Conservation (phyloP, 1,284 basidiomycete genomes). For the Leccinum cinnamomeum region DNA sequence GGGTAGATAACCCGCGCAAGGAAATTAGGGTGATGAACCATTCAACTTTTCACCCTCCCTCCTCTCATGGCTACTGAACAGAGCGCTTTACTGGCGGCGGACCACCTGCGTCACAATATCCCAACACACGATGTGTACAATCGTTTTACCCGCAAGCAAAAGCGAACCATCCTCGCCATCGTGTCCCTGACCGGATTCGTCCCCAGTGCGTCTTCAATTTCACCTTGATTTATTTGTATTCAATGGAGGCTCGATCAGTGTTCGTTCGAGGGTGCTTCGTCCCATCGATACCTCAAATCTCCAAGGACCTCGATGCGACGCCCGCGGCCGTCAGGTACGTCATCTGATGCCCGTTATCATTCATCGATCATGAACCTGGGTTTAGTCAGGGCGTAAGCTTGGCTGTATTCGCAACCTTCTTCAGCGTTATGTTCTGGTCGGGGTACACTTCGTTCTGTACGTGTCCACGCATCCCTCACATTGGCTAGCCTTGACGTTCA, state of each 20-base stretch:
- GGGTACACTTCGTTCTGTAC: conserved; percentile 29
- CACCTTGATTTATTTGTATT: neutral
- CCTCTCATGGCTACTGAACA: neutral
- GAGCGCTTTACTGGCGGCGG: neutral
- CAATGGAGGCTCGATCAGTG: conserved; percentile 32
- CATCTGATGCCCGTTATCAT: neutral
- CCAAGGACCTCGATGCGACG: conserved; percentile 41
- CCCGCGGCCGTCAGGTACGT: conserved; percentile 42
- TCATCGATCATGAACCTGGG: neutral
- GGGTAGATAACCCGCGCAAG: neutral
- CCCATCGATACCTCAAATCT: conserved; percentile 48
- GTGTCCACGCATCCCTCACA: conserved; percentile 8
- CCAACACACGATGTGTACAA: conserved; percentile 38
- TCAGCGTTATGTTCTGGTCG: conserved; percentile 32
- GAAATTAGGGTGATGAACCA: neutral
- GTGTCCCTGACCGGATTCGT: conserved; percentile 36
- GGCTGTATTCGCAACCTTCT: conserved; percentile 24
- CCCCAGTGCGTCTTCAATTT: conserved; percentile 20
- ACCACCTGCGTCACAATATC: neutral
- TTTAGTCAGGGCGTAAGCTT: conserved; percentile 31
- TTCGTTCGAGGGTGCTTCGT: conserved; percentile 47
- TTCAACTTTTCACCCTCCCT: neutral
- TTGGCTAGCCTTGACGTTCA: neutral
- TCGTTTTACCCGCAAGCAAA: conserved; percentile 39
- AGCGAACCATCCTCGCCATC: conserved; percentile 41